Base-by-base conservation (phyloP, 2,329 filamentous ascomycete genomes). In the Sporothrix brasiliensis region DNA sequence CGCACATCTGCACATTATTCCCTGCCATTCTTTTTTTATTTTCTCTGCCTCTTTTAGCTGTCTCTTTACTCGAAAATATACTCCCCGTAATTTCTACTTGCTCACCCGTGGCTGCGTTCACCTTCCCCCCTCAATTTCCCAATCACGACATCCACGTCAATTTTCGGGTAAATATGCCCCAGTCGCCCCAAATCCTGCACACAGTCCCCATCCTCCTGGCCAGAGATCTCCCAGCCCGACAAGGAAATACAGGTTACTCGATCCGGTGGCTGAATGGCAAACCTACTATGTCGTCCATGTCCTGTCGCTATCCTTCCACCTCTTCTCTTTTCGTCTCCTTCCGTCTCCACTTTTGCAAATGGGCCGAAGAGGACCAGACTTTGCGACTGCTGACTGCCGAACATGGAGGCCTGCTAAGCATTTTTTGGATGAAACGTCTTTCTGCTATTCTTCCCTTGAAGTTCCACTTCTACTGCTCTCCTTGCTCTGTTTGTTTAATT, bases 81-180 rank as follows among this genome's bases (percentile, higher is more conserved):
- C 14, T 49, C 44, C 14, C 44, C 4, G 13, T 49, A 14, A 19
- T 53, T 24, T 53, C 50, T 53, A 34, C 34, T 34, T 34, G 34
- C 11, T 13, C 50, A 24, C 6, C 34, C 56, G 6, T 30, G 11
- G 30, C 24, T 19, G 24, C 24, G 7, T 19, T 34, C 19, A 60
- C 4, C 9, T 63, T 63, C 24, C 41, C 27, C n/a, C 16, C 24
- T 6, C 44, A 16, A 21, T 27, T 21, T 13, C 53, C 52, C 52
- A 58, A 67, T 67, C 63, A 67, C 63, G 63, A 53, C 63, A 16
- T 49, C n/a, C 21, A 30, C 27, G 21, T 30, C 13, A 53, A 67
- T 52, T 67, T 41, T 52, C 63, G 63, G 63, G 49, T 53, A 67
- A 67, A 67, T 39, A 41, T 41, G 16, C 49, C 47, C 24, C 41